These are phyloP conservation scores for Monilinia fructicola DNA, from an alignment of 2,329 filamentous ascomycete genomes.

Conservation along the genomic window DNA sequence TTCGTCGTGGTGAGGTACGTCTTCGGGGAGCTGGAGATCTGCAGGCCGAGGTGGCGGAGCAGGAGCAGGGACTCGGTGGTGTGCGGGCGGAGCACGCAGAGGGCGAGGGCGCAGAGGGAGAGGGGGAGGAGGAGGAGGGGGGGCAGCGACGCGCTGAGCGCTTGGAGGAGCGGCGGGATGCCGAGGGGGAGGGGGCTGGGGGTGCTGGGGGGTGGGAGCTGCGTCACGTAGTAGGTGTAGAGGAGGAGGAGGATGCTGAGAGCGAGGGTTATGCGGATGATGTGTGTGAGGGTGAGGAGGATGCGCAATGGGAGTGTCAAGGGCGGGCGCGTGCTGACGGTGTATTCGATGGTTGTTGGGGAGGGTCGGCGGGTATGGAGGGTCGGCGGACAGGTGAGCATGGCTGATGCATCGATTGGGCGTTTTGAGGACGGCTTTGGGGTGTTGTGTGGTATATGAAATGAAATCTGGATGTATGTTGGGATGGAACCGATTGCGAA, in stretches of 20 bases:
- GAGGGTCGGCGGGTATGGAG: constrained; percentile 69
- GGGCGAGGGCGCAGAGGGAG: constrained; percentile 45
- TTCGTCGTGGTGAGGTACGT: constrained; percentile 64
- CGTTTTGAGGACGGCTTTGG: constrained; percentile 14
- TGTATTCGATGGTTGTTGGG: constrained; percentile 88
- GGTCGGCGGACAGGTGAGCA: constrained; percentile 62
- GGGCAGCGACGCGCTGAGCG: constrained; percentile 42
- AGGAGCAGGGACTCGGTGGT: constrained; percentile 83
- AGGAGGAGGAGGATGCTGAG: constrained; percentile 49
- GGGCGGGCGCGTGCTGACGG: constrained; percentile 75
- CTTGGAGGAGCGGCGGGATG: constrained; percentile 40
- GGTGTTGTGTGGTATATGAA: background rate
- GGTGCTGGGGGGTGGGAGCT: constrained; percentile 27
- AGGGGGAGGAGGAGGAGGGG: constrained; percentile 45
- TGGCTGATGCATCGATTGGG: constrained; percentile 40
- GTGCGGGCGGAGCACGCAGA: constrained; percentile 49
- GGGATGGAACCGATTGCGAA: background rate
- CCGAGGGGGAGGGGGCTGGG: constrained; percentile 34
- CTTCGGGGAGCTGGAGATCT: constrained; percentile 71
- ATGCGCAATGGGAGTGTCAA: constrained; percentile 50
- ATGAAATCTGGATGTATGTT: background rate
- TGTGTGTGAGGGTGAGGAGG: constrained; percentile 47
- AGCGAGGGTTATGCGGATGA: constrained; percentile 45
- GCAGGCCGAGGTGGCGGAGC: constrained; percentile 83
- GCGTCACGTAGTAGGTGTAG: constrained; percentile 48